phyloP scores from a whole-genome alignment of 2,329 filamentous ascomycete genomes.

The Talaromyces islandicus region DNA sequence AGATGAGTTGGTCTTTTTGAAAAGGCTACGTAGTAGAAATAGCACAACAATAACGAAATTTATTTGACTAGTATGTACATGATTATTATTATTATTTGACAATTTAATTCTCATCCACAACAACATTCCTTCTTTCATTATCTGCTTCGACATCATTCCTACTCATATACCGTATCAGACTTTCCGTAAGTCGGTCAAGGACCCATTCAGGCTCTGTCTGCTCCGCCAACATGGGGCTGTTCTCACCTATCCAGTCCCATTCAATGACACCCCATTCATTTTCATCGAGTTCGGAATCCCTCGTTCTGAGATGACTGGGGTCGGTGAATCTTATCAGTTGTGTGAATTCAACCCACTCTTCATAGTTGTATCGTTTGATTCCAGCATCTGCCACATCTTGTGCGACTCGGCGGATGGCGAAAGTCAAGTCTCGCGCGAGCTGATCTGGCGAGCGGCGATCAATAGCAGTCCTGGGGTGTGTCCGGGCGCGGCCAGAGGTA shows the following conservation, averaged over 20 bases:
- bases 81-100: not conserved
- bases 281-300: conserved; percentile 38
- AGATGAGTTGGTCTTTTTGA: not conserved
- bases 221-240: conserved; percentile 60
- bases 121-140: not conserved
- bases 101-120: not conserved
- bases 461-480: conserved; percentile 28
- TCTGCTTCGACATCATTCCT: conserved; percentile 12
- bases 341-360: conserved; percentile 83
- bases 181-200: conserved; percentile 60
- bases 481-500: conserved; percentile 6
- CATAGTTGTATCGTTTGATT: conserved; percentile 65
- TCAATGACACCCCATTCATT: conserved; percentile 56
- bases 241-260: conserved; percentile 68
- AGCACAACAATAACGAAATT: not conserved
- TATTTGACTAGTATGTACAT: not conserved
- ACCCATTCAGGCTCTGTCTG: conserved; percentile 62
- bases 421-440: conserved; percentile 57
- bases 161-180: conserved; percentile 45
- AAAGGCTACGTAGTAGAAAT: not conserved
- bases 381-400: conserved; percentile 55
- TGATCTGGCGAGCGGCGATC: conserved; percentile 50
- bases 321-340: conserved; percentile 60
- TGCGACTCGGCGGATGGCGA: conserved; percentile 63
- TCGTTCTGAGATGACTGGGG: conserved; percentile 19